Conservation (phyloP, 2,329 filamentous ascomycete genomes). For the Knoxdaviesia capensis region DNA sequence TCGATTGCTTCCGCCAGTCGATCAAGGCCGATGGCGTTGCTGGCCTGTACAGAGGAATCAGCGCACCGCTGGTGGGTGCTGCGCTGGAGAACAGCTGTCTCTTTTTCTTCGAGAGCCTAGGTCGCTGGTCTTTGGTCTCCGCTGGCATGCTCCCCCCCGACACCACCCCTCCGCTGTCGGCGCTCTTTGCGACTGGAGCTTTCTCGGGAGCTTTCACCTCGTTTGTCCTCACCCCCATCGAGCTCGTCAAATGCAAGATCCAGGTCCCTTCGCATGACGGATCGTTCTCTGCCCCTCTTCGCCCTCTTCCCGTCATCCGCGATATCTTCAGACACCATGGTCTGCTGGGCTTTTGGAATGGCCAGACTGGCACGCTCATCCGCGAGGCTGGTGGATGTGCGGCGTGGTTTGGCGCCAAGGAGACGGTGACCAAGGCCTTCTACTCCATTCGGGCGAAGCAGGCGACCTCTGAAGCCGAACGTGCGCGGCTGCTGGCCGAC, state of each 20-base stretch:
- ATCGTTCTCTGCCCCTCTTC: slow-evolving; percentile 16
- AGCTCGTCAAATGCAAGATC: slow-evolving; percentile 96
- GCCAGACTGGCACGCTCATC: slow-evolving; percentile 81
- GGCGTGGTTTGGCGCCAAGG: slow-evolving; percentile 88
- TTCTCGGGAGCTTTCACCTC: slow-evolving; percentile 79
- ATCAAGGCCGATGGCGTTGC: slow-evolving; percentile 58
- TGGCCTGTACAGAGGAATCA: slow-evolving; percentile 82
- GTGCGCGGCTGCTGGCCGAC: slow-evolving; percentile 20
- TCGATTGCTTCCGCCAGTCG: slow-evolving; percentile 87
- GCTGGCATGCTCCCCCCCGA: slow-evolving; percentile 26
- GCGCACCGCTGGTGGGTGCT: slow-evolving; percentile 73
- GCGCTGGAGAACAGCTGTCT: slow-evolving; percentile 82
- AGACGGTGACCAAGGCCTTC: slow-evolving; percentile 56
- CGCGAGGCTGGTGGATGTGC: slow-evolving; percentile 84
- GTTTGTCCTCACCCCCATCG: slow-evolving; percentile 79
- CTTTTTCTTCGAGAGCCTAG: slow-evolving; percentile 74
- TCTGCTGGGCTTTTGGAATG: slow-evolving; percentile 78
- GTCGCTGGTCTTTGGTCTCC: slow-evolving; percentile 44
- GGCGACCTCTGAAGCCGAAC: slow-evolving; percentile 18
- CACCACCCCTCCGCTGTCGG: slow-evolving; percentile 49
- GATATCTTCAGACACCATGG: slow-evolving; percentile 72
- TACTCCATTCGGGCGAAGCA: slow-evolving; percentile 30
- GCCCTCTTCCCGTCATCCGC: slow-evolving; percentile 50
- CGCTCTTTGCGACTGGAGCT: slow-evolving; percentile 62
- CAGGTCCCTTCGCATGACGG: slow-evolving; percentile 40